Base-by-base conservation (phyloP, 495 filamentous ascomycete species). In the Amniculicola lignicola region DNA sequence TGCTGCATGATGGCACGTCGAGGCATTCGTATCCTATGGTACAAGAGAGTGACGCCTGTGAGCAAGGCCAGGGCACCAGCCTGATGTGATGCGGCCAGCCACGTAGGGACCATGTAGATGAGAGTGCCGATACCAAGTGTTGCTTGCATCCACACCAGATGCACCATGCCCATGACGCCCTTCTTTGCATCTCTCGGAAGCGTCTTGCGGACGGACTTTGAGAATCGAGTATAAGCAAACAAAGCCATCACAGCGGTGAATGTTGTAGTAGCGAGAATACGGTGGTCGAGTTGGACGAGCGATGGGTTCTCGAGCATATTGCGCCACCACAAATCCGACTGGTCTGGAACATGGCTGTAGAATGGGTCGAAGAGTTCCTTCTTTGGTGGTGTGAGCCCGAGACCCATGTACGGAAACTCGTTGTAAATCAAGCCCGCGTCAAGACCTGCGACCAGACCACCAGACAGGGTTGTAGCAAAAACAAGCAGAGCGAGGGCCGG, bases 351-450 rank as follows among this genome's bases (percentile, higher is more conserved):
- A 45, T 88, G 88, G 18, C 84, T 88, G 78, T 97, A 98, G 73
- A 90, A 91, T 36, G 80, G 73, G 62, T 87, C 82, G 64, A 89
- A 89, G 7, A 98, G 82, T 69, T 98, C 93, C 0, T 79, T 74
- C 52, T 75, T 81, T 1, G 93, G 94, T 9, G 93, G 93, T 2
- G 86, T 75, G 25, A 90, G 76, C 1, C 89, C 89, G 1, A 77
- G 72, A 24, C 94, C 93, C 93, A 98, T 98, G 66, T 79, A 88
- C 1, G 94, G 94, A 67, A 97, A 96, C 64, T 97, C 89, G 67
- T 97, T 97, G 75, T 98, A 98, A 67, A 98, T 96, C 14, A 98
- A 74, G 11, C 93, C 93, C 12, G 93, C 93, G 65, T 98, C 93
- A 19, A 98, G 82, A 24, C 93, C 93, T 1, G 93, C 93, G 23